Evolutionary conservation across 2,329 filamentous ascomycete genomes (phyloP), one percentile per base, ranked within the genome.

Genomic region (Malbranchea zuffiana): DNA sequence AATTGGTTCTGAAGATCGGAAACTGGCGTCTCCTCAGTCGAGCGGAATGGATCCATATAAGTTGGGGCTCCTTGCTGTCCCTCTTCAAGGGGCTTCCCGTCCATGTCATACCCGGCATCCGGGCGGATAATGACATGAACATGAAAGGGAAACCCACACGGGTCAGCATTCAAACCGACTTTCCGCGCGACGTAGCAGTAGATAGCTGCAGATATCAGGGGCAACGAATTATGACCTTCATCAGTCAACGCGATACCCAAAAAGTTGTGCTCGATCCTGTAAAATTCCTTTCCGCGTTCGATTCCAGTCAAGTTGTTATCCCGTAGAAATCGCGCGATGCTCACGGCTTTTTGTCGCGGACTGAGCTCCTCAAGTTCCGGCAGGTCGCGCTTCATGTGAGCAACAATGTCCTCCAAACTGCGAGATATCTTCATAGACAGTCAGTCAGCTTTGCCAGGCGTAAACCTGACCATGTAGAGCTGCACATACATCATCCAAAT

Each of bases 131-230:
- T 76, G 12, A 77, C 82, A 53, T 93, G 80, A 10, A 94, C 83
- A 53, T 95, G 86, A 45, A 76, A 82, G 3, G 88, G 85, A 50
- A 88, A 82, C 28, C 80, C 78, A 48, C 82, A 88, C 37, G 82
- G 85, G 21, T 76, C 74, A 0, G 87, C 84, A 47, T 80, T 71
- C 31, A 98, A 59, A 1, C 80, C 82, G 8, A 95, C 55, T 24
- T 81, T 72, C 37, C 74, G 69, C 1, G 85, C 87, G 11, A 96
- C 58, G 40, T 77, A 78, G 52, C 82, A 90, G 60, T 80, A 98
- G 44, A 96, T 93, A 42, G 80, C 80, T 38, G 80, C 80, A 1
- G 85, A 90, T 43, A 95, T 80, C 34, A 95, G 69, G 1, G 88
- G 90, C 6, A 95, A 68, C 1, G 86, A 88, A 18, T 82, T 78